A percentile compares a stretch with the other conserved stretches of the same genome.
These are phyloP conservation scores for Penicillium fimorum DNA, from an alignment of 495 filamentous ascomycete species.

Conservation along the genomic window DNA sequence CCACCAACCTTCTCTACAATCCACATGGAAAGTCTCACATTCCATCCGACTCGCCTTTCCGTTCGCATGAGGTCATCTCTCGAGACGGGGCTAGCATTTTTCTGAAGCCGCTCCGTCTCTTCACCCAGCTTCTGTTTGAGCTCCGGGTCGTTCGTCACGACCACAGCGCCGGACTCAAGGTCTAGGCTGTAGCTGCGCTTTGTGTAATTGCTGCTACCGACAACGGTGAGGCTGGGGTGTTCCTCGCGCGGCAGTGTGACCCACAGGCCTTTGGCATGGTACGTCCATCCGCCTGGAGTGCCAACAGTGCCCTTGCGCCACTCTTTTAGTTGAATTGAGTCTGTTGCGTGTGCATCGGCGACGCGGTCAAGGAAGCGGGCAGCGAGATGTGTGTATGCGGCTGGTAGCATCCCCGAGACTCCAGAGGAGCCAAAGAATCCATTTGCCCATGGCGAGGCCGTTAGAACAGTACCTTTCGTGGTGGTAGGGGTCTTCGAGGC, in stretches of 20 bases:
- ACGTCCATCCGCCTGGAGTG: slow-evolving; percentile 86
- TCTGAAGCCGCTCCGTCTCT: slow-evolving; percentile 76
- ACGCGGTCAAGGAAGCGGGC: slow-evolving; percentile 76
- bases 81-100: slow-evolving; percentile 62
- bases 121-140: slow-evolving; percentile 70
- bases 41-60: slow-evolving; percentile 80
- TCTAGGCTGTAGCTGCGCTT: slow-evolving; percentile 89
- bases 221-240: slow-evolving; percentile 71
- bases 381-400: slow-evolving; percentile 85
- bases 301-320: slow-evolving; percentile 83
- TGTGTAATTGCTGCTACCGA: slow-evolving; percentile 95
- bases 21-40: slow-evolving; percentile 89
- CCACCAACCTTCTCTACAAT: slow-evolving; percentile 73
- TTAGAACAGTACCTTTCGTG: slow-evolving; percentile 77
- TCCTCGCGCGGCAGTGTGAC: slow-evolving; percentile 63
- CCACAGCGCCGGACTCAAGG: slow-evolving; percentile 79
- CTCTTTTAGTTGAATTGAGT: slow-evolving; percentile 73
- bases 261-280: slow-evolving; percentile 98
- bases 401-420: slow-evolving; percentile 83
- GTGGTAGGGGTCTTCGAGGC: slow-evolving; percentile 30
- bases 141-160: slow-evolving; percentile 74
- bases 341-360: slow-evolving; percentile 54
- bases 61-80: slow-evolving; percentile 72
- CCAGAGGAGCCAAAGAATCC: slow-evolving; percentile 91
- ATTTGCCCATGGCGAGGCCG: slow-evolving; percentile 92